Evolutionary conservation across 257 asterid genomes (phyloP), one percentile per base, ranked within the genome.

Genomic region (Knoxia roxburghii): DNA sequence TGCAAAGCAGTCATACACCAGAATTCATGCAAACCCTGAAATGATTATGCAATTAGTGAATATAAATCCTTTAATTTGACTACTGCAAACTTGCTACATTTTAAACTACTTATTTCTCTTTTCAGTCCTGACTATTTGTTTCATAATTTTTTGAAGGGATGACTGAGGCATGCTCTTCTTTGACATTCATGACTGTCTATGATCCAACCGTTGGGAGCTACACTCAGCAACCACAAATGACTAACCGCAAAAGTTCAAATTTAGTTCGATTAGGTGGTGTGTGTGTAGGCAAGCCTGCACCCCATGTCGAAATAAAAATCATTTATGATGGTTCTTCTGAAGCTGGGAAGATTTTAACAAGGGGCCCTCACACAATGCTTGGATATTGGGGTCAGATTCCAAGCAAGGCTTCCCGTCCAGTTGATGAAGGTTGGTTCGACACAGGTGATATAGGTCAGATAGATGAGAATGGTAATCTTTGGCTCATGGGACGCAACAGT

Each of bases 151-250:
- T 24, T 78, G 55, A 74, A 87, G 96, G 97, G 63, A 91, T 88
- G 96, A 89, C 98, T 1, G 97, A 93, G 84, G 91, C 96, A 2
- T 89, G 98, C 67, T 90, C 98, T 46, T 93, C 98, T 43, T 63
- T 93, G 73, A 90, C 97, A 37, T 89, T 92, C 94, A 78, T 65
- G 90, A 92, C 87, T 33, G 94, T 92, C 55, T 75, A 82, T 69
- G 88, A 82, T 57, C 96, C 96, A 7, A 57, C 72, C 6, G 68
- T 73, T 39, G 77, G 72, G 32, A 64, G 69, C 46, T 61, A 45
- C 40, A 14, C n/a, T 51, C 76, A 56, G 67, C 71, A 58, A 14
- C 66, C 71, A 65, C 68, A 70, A 10, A 14, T 29, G 29, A 35
- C 18, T 59, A 72, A 55, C 54, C 63, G 55, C 29, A 46, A 72